A percentile compares a stretch with the other conserved stretches of the same genome.
These are phyloP conservation scores for Colletotrichum cereale DNA, from an alignment of 2,329 filamentous ascomycete genomes.

Conservation along the genomic window DNA sequence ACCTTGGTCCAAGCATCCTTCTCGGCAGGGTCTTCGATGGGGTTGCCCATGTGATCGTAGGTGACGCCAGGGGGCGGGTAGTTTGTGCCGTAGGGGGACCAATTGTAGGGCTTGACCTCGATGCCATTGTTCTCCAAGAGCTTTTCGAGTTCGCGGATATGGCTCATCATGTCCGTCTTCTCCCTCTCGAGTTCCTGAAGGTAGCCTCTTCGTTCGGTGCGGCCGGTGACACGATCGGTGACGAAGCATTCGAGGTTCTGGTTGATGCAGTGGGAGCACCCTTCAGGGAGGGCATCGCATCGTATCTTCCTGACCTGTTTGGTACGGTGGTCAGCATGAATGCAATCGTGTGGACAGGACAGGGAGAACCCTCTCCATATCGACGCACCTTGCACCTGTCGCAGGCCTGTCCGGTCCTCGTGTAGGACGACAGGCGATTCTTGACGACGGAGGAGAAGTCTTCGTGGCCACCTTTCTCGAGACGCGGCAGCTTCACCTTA, in stretches of 20 bases:
- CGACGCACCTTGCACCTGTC: slow-evolving; percentile 83
- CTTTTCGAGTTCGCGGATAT: slow-evolving; percentile 76
- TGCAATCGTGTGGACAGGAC: neutral
- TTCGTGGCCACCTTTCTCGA: slow-evolving; percentile 58
- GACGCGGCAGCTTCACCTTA: slow-evolving; percentile 63
- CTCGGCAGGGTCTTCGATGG: slow-evolving; percentile 42
- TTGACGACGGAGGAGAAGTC: slow-evolving; percentile 70
- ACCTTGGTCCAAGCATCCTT: slow-evolving; percentile 50
- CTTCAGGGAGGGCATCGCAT: slow-evolving; percentile 84
- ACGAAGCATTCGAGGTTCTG: slow-evolving; percentile 84
- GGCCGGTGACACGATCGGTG: slow-evolving; percentile 87
- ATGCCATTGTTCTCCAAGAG: slow-evolving; percentile 72
- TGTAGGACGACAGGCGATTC: slow-evolving; percentile 66
- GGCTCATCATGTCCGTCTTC: slow-evolving; percentile 74
- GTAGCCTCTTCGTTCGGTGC: slow-evolving; percentile 83
- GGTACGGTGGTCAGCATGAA: neutral
- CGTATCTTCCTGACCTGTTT: slow-evolving; percentile 84
- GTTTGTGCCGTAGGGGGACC: slow-evolving; percentile 37
- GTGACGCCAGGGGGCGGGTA: slow-evolving; percentile 43
- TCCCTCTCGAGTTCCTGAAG: slow-evolving; percentile 81
- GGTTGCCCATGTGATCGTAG: slow-evolving; percentile 45
- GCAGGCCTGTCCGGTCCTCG: slow-evolving; percentile 84
- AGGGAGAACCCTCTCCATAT: neutral
- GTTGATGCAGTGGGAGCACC: slow-evolving; percentile 84
- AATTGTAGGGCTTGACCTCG: slow-evolving; percentile 67